Evolutionary conservation across 108 stramenopile species (phyloP), one percentile per base, ranked within the genome.

Genomic region (Chaetoceros tenuissimus): DNA sequence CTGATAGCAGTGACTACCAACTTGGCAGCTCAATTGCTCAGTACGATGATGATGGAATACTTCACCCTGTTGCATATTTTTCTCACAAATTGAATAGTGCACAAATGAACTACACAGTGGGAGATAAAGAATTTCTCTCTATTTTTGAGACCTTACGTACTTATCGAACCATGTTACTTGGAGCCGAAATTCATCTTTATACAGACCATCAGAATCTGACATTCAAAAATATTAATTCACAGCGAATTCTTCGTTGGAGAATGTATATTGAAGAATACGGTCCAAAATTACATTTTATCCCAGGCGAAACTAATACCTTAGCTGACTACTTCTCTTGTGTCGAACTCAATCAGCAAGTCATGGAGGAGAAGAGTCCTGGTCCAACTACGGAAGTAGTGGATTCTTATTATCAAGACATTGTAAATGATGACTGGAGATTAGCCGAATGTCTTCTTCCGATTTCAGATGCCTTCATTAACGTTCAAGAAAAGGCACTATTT

Each of bases 31-130:
- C 27, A 10, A 69, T 82, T 20, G 19, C 63, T 10, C 77, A 78
- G 63, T 25, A 64, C 25, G 60, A 53, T 3, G 47, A 50, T 26
- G n/a, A n/a, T n/a, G n/a, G n/a, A n/a, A n/a, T n/a, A n/a, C n/a
- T n/a, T n/a, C n/a, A n/a, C n/a, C 77, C 77, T 1, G 55, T 81
- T 24, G 74, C 75, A 10, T 75, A 67, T 40, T 75, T 31, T 29
- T 59, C 66, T 13, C 19, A 47, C 0, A 64, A 63, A 46, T n/a
- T 63, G 30, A 54, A 19, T 56, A 27, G 21, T 13, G 30, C 72
- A 18, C 62, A 63, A 44, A 31, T 28, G 31, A 53, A 68, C 25
- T 57, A 67, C 31, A 57, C 60, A 13, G 58, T 51, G 7, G 53
- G 53, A 47, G 66, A 67, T 24, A 55, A 63, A 49, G 61, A 58